Base-by-base conservation (phyloP, 257 asterid species). In the Plantago major region DNA sequence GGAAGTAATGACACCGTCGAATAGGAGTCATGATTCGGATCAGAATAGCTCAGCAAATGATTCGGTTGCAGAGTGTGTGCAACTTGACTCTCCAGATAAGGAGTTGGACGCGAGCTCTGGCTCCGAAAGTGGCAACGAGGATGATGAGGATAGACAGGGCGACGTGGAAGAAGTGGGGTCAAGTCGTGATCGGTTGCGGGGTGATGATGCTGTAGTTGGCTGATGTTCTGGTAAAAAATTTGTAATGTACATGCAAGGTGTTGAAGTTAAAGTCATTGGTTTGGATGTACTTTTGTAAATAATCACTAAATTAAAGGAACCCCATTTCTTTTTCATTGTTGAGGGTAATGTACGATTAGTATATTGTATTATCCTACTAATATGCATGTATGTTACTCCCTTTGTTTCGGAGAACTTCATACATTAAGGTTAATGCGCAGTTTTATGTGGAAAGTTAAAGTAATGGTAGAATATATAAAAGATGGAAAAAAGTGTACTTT, bases 1-100 rank as follows among this genome's bases (percentile, higher is more conserved):
- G 67, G 97, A 82, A 16, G 84, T 44, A 38, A 22, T 91, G 76
- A 78, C 96, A 5, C 88, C 98, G 0, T 73, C 94, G 33, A 77
- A 45, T 53, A 57, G 82, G 79, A 81, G 91, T 67, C 79, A 37
- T 1, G 96, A 84, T 51, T 85, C 88, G 10, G 86, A 75, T 59
- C 67, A 73, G 48, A 68, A 61, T 37, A 65, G 76, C 76, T 73
- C 76, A 4, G 54, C 66, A 0, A 75, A 48, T 19, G 84, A 76
- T 50, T 74, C 84, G 2, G 70, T 69, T 14, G 82, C 85, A 0
- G 98, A 90, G 69, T 85, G 84, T 9, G 77, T 85, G 68, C 95
- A 88, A 55, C 86, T 90, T 30, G 98, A 88, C 45, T 68, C 70
- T 45, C 83, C 76, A 0, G 89, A 80, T 3, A 75, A 66, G 51